Evolutionary conservation across 495 filamentous ascomycete genomes (phyloP), one percentile per base, ranked within the genome.

Genomic region (Annulohypoxylon maeteangense): DNA sequence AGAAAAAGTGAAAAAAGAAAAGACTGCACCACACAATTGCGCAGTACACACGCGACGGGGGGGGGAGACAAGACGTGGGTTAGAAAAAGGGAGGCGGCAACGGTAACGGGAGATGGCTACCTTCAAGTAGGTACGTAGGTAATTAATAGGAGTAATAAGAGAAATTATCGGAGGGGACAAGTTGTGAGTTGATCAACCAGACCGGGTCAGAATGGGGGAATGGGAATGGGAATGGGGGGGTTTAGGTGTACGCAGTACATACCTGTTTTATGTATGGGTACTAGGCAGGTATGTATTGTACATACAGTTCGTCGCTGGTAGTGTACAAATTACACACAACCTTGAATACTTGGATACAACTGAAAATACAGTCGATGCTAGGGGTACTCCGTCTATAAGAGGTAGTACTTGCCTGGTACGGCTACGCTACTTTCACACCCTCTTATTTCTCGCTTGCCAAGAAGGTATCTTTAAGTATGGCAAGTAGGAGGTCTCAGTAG

Each of bases 121-220:
- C 67, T 74, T 72, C 68, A 58, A 75, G 73, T 74, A 74, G 72
- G 74, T 75, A 75, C n/a, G 67, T 74, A 75, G 69, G 72, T 74
- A 74, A 75, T 77, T 75, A 75, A 70, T 74, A 75, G 69, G 72
- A 70, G 71, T 70, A 75, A 75, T 71, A 77, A 74, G 75, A 77
- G 75, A 77, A 77, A 77, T 75, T 77, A 75, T 77, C 75, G 75
- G 75, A 75, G 69, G 70, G 70, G 70, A 72, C 65, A 68, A 68
- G 60, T 61, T 65, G 70, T 68, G 4, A 68, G 70, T 64, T 65
- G 70, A 72, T 72, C 75, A 77, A 72, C 72, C 65, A 68, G 70
- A 72, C 68, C 72, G 67, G 69, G 72, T 72, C 64, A 64, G 62
- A 62, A 74, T 74, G 72, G 75, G 48, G 71, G 62, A 65, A 64